Conservation (phyloP, 495 filamentous ascomycete species). For the Lichenothelia convexa region DNA sequence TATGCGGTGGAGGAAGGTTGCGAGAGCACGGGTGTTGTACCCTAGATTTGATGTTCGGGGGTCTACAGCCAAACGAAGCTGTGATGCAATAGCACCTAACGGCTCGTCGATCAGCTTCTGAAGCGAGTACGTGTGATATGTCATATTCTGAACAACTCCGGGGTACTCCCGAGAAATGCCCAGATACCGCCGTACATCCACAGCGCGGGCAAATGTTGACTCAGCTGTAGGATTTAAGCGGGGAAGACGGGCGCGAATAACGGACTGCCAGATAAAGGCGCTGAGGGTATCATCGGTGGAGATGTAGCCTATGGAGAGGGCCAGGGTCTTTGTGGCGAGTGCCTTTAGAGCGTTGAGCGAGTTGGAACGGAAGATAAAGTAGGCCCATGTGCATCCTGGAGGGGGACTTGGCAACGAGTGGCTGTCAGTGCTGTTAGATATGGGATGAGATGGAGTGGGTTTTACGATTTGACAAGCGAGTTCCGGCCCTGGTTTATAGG, state of each 20-base stretch:
- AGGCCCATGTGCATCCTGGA: conserved; percentile 23
- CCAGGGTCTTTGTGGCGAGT: conserved; percentile 18
- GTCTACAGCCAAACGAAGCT: conserved; percentile 28
- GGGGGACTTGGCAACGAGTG: conserved; percentile 3
- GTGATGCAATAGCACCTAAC: conserved; percentile 24
- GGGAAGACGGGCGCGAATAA: conserved; percentile 25
- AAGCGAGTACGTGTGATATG: conserved; percentile 19
- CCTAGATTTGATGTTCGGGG: conserved; percentile 18
- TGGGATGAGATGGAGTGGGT: conserved; percentile 4
- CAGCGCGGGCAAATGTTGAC: conserved; percentile 29
- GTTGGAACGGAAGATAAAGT: conserved; percentile 22
- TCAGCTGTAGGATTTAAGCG: conserved; percentile 18
- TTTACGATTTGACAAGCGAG: conserved; percentile 20
- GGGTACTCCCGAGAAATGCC: conserved; percentile 26
- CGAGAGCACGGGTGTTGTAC: conserved; percentile 24
- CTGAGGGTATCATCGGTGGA: conserved; percentile 35
- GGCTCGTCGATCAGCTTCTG: conserved; percentile 18
- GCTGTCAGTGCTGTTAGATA: not conserved
- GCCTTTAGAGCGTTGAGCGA: conserved; percentile 26
- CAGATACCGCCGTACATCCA: conserved; percentile 31
- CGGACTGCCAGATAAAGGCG: conserved; percentile 33
- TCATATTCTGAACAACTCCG: conserved; percentile 27
- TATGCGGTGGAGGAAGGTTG: conserved; percentile 20
- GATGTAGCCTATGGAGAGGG: conserved; percentile 8
- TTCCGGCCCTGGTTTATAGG: conserved; percentile 17